Evolutionary conservation across 805 yeast genomes (phyloP).

Genomic region (Sugiyamaella americana): DNA sequence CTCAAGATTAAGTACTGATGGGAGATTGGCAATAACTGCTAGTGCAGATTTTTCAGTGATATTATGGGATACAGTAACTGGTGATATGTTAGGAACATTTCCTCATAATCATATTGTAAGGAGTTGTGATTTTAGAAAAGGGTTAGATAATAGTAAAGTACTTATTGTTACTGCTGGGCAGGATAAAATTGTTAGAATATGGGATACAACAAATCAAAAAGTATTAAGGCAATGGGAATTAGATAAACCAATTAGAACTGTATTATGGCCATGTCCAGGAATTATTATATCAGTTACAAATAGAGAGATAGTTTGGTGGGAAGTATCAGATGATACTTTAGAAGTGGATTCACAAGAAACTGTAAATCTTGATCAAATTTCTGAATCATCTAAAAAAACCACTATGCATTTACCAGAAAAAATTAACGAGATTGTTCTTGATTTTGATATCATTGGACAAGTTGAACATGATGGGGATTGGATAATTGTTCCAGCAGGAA

Average conservation of each 20-base stretch:
- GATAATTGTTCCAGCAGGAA: slow-evolving; percentile 24
- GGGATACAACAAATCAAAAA: slow-evolving; percentile 17
- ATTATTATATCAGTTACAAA: background rate
- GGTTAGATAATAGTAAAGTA: slow-evolving; percentile 5
- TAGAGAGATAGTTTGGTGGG: background rate
- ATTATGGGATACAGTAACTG: slow-evolving; percentile 22
- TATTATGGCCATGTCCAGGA: slow-evolving; percentile 22
- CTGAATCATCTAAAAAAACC: background rate
- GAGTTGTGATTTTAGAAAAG: slow-evolving; percentile 19
- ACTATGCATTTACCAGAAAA: too few relatives aligned
- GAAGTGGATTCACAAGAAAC: background rate
- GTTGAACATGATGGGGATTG: slow-evolving; percentile 22
- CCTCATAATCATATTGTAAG: slow-evolving; percentile 24
- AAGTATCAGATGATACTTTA: background rate
- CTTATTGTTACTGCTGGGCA: slow-evolving; percentile 26
- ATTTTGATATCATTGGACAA: slow-evolving; percentile 16
- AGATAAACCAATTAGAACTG: slow-evolving; percentile 18
- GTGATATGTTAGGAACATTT: slow-evolving; percentile 15
- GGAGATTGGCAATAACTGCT: slow-evolving; percentile 25
- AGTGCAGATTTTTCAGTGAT: slow-evolving; percentile 32
- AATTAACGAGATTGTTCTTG: background rate
- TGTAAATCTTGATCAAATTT: background rate
- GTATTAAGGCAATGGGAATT: slow-evolving; percentile 22
- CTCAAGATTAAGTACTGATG: slow-evolving; percentile 24
- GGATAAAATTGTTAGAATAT: slow-evolving; percentile 24